phyloP scores from a whole-genome alignment of 2,329 filamentous ascomycete genomes.

The Trichoderma guizhouense region DNA sequence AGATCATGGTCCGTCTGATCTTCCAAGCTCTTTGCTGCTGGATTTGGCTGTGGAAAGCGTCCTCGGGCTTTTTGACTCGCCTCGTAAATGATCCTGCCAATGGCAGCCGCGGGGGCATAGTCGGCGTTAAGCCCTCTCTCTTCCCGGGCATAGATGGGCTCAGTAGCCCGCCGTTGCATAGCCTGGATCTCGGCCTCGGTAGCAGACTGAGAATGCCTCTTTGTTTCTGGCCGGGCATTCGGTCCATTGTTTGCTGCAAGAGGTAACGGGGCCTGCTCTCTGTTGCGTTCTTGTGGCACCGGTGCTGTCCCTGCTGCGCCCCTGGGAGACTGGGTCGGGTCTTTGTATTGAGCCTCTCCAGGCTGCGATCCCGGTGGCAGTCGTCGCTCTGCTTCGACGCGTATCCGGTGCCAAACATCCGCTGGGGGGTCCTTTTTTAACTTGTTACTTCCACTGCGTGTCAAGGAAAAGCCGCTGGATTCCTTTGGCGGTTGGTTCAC shows the following conservation, averaged over 20 bases:
- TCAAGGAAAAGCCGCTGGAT: constrained; percentile 38
- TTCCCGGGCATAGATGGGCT: constrained; percentile 29
- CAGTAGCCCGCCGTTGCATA: constrained; percentile 31
- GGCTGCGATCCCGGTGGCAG: constrained; percentile 17
- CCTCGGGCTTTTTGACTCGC: constrained; percentile 9
- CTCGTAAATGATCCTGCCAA: constrained; percentile 21
- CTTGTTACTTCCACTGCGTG: constrained; percentile 55
- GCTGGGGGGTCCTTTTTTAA: constrained; percentile 55
- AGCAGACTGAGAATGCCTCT: background rate
- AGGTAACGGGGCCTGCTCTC: constrained; percentile 33
- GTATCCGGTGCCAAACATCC: constrained; percentile 46
- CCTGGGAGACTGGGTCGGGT: background rate
- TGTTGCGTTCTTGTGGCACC: constrained; percentile 25
- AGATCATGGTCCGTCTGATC: constrained; percentile 10
- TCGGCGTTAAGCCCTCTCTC: constrained; percentile 29
- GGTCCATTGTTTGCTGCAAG: background rate
- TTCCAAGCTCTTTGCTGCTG: background rate
- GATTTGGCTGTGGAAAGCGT: background rate
- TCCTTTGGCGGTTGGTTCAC: constrained; percentile 26
- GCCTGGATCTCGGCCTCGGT: constrained; percentile 17
- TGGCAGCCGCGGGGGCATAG: constrained; percentile 25
- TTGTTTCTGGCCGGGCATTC: background rate
- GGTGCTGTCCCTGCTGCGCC: constrained; percentile 13
- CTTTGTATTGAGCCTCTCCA: background rate
- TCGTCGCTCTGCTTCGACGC: constrained; percentile 42